These are phyloP conservation scores for Cladosporium sp. DNA, from an alignment of 2,329 filamentous ascomycete species.

Conservation along the genomic window DNA sequence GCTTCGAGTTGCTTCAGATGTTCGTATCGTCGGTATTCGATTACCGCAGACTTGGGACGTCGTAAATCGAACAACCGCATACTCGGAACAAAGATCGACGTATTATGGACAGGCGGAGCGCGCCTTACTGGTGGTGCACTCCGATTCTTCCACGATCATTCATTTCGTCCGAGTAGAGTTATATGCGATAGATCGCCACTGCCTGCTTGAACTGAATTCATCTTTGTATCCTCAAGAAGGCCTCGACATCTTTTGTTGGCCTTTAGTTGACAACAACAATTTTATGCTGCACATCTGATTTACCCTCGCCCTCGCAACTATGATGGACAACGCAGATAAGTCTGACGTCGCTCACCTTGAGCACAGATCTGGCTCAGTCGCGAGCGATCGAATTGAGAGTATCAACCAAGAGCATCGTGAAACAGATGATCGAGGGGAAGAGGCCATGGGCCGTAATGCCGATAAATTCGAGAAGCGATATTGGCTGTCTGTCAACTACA, in stretches of 20 bases:
- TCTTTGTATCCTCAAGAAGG: neutral
- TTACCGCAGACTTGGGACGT: neutral
- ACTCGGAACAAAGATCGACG: neutral
- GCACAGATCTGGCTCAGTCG: slow-evolving; percentile 7
- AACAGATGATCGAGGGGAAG: slow-evolving; percentile 28
- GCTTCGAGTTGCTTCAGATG: neutral
- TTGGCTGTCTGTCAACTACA: slow-evolving; percentile 29
- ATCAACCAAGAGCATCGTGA: slow-evolving; percentile 25
- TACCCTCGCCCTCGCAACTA: neutral
- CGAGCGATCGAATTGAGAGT: slow-evolving; percentile 22
- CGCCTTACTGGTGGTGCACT: neutral
- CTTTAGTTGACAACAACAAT: neutral
- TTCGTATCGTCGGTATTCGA: neutral
- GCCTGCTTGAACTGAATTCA: neutral
- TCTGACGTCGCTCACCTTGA: slow-evolving; percentile 3
- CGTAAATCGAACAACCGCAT: neutral
- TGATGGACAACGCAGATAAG: slow-evolving; percentile 9
- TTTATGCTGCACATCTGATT: neutral
- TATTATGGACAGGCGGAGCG: neutral
- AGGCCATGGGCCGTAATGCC: slow-evolving; percentile 27
- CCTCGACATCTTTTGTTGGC: neutral
- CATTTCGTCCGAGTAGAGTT: neutral
- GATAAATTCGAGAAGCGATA: slow-evolving; percentile 28
- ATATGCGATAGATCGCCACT: neutral
- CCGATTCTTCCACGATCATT: neutral